A percentile compares a stretch with the other conserved stretches of the same genome.
Evolutionary conservation across 208 protist genomes (phyloP).

Genomic region (Trypanosomatidae sp.): DNA sequence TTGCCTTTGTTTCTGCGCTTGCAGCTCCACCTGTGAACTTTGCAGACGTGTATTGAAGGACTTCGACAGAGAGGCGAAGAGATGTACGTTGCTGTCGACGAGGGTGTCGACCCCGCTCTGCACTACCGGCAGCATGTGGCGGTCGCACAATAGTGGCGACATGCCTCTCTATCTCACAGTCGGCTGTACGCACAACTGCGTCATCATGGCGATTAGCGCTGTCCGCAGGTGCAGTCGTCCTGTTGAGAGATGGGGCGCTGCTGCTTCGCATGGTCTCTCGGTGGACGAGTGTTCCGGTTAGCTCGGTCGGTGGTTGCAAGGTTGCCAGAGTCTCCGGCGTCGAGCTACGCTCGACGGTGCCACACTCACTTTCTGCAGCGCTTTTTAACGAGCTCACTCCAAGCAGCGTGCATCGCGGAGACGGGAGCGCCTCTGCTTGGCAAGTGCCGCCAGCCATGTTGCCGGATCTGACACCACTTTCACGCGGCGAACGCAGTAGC

Average conservation of each 20-base stretch:
- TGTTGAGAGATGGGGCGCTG: not conserved
- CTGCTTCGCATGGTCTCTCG: not conserved
- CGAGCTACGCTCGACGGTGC: not conserved
- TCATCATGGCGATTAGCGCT: not conserved
- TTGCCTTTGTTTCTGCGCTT: no score
- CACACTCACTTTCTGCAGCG: not conserved
- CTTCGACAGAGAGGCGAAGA: not conserved
- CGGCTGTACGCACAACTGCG: not conserved
- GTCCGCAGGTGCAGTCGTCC: not conserved
- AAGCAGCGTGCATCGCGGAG: not conserved
- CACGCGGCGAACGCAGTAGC: not conserved
- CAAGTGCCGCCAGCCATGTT: not conserved
- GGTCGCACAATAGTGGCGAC: not conserved
- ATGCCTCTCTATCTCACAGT: not conserved
- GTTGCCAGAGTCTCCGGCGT: not conserved
- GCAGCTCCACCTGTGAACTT: not conserved
- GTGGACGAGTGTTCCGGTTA: not conserved
- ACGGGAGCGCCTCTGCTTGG: not conserved
- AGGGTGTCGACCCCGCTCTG: not conserved
- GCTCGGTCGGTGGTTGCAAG: not conserved
- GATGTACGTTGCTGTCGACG: not conserved
- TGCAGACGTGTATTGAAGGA: not conserved
- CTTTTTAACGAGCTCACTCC: not conserved
- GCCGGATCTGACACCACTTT: not conserved
- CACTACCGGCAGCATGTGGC: not conserved